Evolutionary conservation across 1,284 basidiomycete species (phyloP), one percentile per base, ranked within the genome.

Genomic region (Austroboletus niveus): DNA sequence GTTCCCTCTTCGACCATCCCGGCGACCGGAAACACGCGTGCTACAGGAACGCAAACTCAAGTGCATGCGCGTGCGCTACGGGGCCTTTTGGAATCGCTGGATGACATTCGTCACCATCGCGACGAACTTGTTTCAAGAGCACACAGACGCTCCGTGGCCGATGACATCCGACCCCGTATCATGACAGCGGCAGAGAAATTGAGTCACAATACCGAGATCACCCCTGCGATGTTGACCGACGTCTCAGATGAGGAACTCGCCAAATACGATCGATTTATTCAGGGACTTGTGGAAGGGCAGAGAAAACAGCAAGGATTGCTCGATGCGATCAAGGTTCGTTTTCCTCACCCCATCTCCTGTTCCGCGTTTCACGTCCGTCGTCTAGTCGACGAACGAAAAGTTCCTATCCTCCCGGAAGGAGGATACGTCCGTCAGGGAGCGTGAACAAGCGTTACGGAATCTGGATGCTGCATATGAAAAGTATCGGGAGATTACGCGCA

Each of bases 391-490:
- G 41, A 93, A 95, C 62, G 80, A 84, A n/a, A 69, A 76, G 12
- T 94, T 98, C 70, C 62, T 95, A 9, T 76, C 83, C 39, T 91
- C 92, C 2, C 77, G 94, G 14, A 85, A 80, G 66, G 87, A 89
- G 14, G 94, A 96, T 62, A 79, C 84, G 0, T 74, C 78, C 14
- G 79, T 94, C 8, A 92, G 90, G 64, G 86, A 87, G 40, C 80
- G 95, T n/a, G 92, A 97, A 70, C 75, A 81, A 53, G 87, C 87
- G 0, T 71, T 98, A 39, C 93, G 94, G 64, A 85, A 85, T n/a
- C 82, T 98, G 47, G 92, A 97, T 59, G 70, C 88, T 34, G 91
- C 93, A 1, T 92, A 93, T 69, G 86, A 87, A 71, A 93, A 93
- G 64, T 97, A 95, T 70, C 79, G 82, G 45, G 94, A 98, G 69